Base-by-base conservation (phyloP, 2,329 filamentous ascomycete genomes). In the Aspergillus ustus region DNA sequence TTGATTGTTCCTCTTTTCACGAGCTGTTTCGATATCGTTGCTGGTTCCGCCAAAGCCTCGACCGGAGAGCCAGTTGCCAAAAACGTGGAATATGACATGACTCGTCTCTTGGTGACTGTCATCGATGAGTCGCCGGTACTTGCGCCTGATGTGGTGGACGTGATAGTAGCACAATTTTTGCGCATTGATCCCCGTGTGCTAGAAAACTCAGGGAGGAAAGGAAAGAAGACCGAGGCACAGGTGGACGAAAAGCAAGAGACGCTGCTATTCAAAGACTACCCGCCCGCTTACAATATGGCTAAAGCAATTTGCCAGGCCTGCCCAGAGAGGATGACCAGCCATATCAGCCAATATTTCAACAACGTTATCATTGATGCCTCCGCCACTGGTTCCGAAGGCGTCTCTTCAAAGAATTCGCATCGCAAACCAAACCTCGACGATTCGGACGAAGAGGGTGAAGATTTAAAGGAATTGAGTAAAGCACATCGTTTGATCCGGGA, bases 281-380 rank as follows among this genome's bases (percentile, higher is more conserved):
- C 95, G 1, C 88, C 93, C 17, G 93, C 95, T 1, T 99, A 99
- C 79, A 90, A 95, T 73, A 96, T 98, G 91, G 94, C 95, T 22
- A 96, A 96, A 78, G 91, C 91, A 2, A 89, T 99, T 49, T 99
- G 95, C 81, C 95, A 93, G 70, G 86, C 86, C 19, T 96, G 89
- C 68, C 88, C 91, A 0, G 94, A 97, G 69, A 96, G 96, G 77
- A 97, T 99, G 94, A 90, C 92, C 1, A 90, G 93, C 64, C 92
- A 96, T 68, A 90, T 98, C 59, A 94, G 92, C 67, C 93, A 96
- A 72, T 99, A 98, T 76, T 99, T 99, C 75, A 96, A 93, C 77
- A 93, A 96, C 60, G 93, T 98, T 55, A 96, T 99, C 61, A 88
- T 98, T 64, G 93, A 97, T 72, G 91, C 93, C 3, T 93, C 89